Base-by-base conservation (phyloP, 371 early-diverging fungal genomes). In the Apophysomyces elegans region DNA sequence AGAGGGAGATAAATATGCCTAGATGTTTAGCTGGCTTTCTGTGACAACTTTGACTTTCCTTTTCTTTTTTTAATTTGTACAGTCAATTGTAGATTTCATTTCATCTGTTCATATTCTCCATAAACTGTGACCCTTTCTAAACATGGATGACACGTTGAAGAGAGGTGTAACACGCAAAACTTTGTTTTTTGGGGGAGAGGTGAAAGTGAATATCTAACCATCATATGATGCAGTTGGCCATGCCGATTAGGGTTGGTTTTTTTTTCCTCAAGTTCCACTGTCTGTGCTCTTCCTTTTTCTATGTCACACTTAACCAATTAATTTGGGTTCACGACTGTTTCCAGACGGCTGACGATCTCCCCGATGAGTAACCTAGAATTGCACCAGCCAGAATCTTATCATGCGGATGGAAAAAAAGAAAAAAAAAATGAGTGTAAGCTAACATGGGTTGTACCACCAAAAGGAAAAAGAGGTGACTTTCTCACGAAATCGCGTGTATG, bases 1-100 rank as follows among this genome's bases (percentile, higher is more conserved):
- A 11, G 74, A 73, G 12, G n/a, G 64, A 13, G 71, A 69, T 61
- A 72, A 67, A 64, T 39, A 74, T 11, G 65, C 72, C 37, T 71
- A 65, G 58, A 58, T 14, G 45, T 35, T 54, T 56, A 35, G 41
- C 41, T 41, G 16, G 35, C 43, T 56, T 67, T 38, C 21, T 56
- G 12, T 50, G 46, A 2, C 46, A 26, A 26, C 65, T 14, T 44
- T 26, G 32, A 26, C 32, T 35, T 61, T 44, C 26, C n/a, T 37
- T 13, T n/a, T 44, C 12, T n/a, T 39, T 16, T 14, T 47, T n/a
- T 47, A 11, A 13, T 41, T 18, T 47, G n/a, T 47, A 47, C 47
- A 47, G n/a, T 18, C 43, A 43, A 43, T 43, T 43, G 43, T 43
- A 43, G 14, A 43, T 43, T 14, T 43, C 14, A 1, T 57, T 57